Conservation (phyloP, 2,329 filamentous ascomycete species). For the Xylariales sp. region DNA sequence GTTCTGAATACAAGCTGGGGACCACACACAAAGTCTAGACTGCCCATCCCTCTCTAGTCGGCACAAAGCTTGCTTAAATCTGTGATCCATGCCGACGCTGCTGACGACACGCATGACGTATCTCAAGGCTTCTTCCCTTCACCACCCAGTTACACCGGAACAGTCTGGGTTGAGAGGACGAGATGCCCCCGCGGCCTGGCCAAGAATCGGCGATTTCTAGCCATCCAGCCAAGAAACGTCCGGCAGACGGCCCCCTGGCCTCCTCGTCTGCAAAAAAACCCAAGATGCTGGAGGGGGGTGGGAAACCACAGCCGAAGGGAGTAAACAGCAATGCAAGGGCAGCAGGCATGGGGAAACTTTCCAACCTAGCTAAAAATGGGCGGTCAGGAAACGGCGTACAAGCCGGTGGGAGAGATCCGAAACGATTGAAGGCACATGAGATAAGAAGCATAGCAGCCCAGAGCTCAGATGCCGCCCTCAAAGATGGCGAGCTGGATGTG, state of each 20-base stretch:
- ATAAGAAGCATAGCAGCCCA: conserved; percentile 48
- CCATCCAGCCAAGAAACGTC: conserved; percentile 8
- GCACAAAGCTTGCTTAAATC: no score
- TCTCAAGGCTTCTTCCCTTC: no score
- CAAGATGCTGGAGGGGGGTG: conserved; percentile 10
- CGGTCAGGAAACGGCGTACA: conserved; percentile 18
- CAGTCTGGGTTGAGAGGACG: background rate
- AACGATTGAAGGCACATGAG: conserved; percentile 35
- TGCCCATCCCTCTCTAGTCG: no score
- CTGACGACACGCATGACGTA: no score
- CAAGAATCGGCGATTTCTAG: conserved; percentile 1
- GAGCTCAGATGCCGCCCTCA: conserved; percentile 44
- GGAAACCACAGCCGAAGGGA: conserved; percentile 10
- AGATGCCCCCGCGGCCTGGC: conserved; percentile 6
- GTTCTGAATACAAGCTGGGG: no score
- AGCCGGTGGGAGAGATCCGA: conserved; percentile 31
- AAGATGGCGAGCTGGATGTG: conserved; percentile 78
- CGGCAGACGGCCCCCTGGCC: conserved; percentile 6
- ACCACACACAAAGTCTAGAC: no score
- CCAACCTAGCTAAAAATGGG: conserved; percentile 17
- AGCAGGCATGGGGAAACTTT: no score
- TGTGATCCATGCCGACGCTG: no score
- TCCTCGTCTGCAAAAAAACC: conserved; percentile 7
- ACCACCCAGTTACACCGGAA: no score
- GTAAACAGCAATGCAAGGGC: conserved; percentile 2